Conservation (phyloP, 2,329 filamentous ascomycete species). For the Fusarium sublunatum region DNA sequence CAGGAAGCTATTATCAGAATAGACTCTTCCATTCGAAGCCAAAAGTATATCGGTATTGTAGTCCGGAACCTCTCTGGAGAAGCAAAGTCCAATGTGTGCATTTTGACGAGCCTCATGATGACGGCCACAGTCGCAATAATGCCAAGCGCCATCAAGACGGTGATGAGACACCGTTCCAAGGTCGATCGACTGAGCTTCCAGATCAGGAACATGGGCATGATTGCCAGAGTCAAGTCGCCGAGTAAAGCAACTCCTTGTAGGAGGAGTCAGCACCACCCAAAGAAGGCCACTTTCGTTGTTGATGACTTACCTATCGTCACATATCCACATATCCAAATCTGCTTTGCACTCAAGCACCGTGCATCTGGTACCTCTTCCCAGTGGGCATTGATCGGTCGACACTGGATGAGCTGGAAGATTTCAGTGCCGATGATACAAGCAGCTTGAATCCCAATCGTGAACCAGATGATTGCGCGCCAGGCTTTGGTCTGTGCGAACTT, state of each 20-base stretch:
- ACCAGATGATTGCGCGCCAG: too few relatives aligned
- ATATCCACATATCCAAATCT: too few relatives aligned
- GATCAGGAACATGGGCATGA: constrained; percentile 10
- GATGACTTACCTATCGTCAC: too few relatives aligned
- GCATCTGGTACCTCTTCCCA: too few relatives aligned
- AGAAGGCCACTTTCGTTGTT: too few relatives aligned
- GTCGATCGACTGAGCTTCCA: constrained; percentile 1
- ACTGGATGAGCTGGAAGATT: too few relatives aligned
- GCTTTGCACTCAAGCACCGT: too few relatives aligned
- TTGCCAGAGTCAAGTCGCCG: constrained; percentile 2
- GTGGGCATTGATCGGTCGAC: too few relatives aligned
- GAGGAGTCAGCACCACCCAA: too few relatives aligned
- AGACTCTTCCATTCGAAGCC: constrained; percentile 9
- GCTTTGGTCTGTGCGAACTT: too few relatives aligned
- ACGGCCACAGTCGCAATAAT: constrained; percentile 1
- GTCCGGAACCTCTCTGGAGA: constrained; percentile 3
- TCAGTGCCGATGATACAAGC: too few relatives aligned
- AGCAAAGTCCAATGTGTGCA: constrained; percentile 3
- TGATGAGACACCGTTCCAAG: constrained; percentile 1
- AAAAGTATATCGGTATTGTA: constrained; percentile 1
- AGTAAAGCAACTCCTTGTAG: constrained; percentile 1
- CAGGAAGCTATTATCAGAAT: constrained; percentile 5
- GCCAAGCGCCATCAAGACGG: constrained; percentile 7
- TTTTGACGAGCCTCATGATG: constrained; percentile 4
- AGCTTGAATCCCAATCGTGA: too few relatives aligned